Conservation (phyloP, 495 filamentous ascomycete genomes). For the Xylaria cubensis region DNA sequence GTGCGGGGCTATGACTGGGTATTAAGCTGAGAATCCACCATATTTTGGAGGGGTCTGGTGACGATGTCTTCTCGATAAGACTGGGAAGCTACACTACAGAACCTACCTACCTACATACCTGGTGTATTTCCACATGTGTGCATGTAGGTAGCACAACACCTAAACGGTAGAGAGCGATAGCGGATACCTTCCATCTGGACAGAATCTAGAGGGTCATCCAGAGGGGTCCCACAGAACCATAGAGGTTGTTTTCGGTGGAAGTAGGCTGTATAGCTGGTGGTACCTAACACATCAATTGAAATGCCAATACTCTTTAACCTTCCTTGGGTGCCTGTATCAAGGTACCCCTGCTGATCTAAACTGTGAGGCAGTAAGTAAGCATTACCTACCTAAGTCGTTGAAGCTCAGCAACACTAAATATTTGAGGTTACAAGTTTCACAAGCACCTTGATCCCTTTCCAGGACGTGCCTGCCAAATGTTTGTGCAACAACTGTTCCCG, state of each 20-base stretch:
- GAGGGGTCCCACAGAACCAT: not conserved
- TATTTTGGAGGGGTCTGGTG: constrained; percentile 16
- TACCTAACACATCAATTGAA: not conserved
- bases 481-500: constrained; percentile 5
- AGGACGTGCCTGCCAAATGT: not conserved
- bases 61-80: constrained; percentile 13
- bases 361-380: no score
- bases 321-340: no score
- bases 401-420: not conserved
- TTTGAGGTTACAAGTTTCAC: not conserved
- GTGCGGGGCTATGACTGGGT: constrained; percentile 19
- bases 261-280: not conserved
- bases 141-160: not conserved
- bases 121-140: not conserved
- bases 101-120: not conserved
- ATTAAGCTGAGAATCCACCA: not conserved
- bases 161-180: constrained; percentile 10
- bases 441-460: not conserved
- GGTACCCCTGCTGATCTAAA: no score
- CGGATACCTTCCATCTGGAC: not conserved
- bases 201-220: not conserved
- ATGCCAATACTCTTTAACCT: not conserved
- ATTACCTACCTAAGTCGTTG: not conserved
- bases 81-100: constrained; percentile 1
- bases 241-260: constrained; percentile 1